Conservation (phyloP, 495 filamentous ascomycete genomes). For the Elaphomyces granulatus region DNA sequence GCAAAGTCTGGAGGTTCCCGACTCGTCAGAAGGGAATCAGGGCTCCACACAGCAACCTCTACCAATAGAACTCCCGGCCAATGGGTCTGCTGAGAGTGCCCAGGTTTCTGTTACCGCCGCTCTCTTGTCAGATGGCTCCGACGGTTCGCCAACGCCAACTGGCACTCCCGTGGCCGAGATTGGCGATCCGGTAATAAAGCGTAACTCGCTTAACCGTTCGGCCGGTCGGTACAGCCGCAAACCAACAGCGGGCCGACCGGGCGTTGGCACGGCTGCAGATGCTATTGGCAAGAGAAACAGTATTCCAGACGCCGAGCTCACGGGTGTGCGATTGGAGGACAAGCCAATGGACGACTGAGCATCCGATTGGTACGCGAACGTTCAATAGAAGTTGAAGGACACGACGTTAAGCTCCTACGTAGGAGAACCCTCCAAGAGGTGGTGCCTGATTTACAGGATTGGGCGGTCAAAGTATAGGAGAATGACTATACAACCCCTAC, state of each 20-base stretch:
- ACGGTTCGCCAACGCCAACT: constrained; percentile 28
- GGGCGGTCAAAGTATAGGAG: too few relatives aligned
- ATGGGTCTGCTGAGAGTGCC: constrained; percentile 7
- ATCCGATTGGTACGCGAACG: too few relatives aligned
- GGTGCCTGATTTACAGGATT: too few relatives aligned
- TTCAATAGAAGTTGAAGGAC: too few relatives aligned
- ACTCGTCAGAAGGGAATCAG: constrained; percentile 7
- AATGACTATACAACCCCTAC: too few relatives aligned
- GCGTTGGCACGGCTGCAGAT: constrained; percentile 14
- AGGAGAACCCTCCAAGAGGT: too few relatives aligned
- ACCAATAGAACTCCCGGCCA: neutral
- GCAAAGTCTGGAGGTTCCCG: constrained; percentile 51
- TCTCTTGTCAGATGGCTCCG: constrained; percentile 19
- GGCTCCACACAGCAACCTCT: neutral
- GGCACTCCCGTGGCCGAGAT: constrained; percentile 4
- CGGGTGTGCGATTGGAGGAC: constrained; percentile 68
- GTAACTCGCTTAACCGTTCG: constrained; percentile 30
- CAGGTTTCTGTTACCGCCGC: constrained; percentile 25
- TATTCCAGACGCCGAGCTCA: constrained; percentile 30
- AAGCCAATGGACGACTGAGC: constrained; percentile 75
- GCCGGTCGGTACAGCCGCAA: constrained; percentile 23
- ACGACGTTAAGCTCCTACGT: too few relatives aligned
- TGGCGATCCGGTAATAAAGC: constrained; percentile 32
- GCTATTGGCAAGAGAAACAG: constrained; percentile 34
- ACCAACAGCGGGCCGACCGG: constrained; percentile 24